Evolutionary conservation across 1,284 basidiomycete genomes (phyloP), one percentile per base, ranked within the genome.

Genomic region (Peniophora sp.): DNA sequence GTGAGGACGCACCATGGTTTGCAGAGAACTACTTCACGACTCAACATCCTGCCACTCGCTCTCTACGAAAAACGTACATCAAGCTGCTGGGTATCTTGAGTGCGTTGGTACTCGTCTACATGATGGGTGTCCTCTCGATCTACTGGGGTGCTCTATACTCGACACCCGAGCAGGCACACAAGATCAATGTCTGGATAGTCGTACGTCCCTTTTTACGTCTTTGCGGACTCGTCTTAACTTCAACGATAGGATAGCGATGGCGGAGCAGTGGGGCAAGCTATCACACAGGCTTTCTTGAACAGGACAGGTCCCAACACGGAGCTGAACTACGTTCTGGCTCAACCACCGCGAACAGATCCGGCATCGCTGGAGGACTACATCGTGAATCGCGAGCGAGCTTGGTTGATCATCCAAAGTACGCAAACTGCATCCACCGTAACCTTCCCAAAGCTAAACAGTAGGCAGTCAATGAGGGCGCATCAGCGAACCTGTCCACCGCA

Each of bases 91-190:
- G 61, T 8, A 12, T 48, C 16, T 56, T 58, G 19, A 52, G 61
- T 3, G 47, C 57, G 3, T 20, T 64, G 23, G 48, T 73, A 25
- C 46, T 71, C 43, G 39, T 59, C 23, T 60, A 64, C 41, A 59
- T 67, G 16, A 62, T 67, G 43, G 59, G 53, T 0, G 65, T 66
- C 39, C 46, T 73, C 39, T 53, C 65, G 11, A 65, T 75, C 49
- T 69, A 73, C 55, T 70, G 69, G 72, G 69, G 70, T 27, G 59
- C 68, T 46, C 53, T 69, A 3, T 65, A 65, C 50, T 56, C 62
- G 45, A 61, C 62, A 9, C 56, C 34, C 2, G 45, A 47, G 39
- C 59, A 67, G 11, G 51, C 63, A 3, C 65, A 71, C 46, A 70
- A 71, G 20, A 50, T 73, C 36, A 60, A 66, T 27, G 69, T 67